Evolutionary conservation across 306 rosid species (phyloP), one percentile per base, ranked within the genome.

Genomic region (Aeschynomene evenia): DNA sequence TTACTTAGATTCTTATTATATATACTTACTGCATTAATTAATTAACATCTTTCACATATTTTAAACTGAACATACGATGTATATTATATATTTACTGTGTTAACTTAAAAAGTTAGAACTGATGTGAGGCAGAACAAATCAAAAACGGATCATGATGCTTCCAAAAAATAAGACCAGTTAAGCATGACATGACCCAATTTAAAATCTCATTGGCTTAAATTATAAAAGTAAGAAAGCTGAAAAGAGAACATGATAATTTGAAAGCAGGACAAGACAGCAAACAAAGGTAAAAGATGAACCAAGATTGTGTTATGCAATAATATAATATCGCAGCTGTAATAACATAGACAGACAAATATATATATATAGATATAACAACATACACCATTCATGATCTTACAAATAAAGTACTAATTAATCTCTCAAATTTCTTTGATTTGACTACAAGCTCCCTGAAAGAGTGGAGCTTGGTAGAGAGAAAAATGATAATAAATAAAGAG

Each of bases 131-230:
- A 71, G 45, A 55, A 60, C 70, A 82, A 6, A 87, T 72, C 62
- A 63, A 15, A 62, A 33, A 64, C 13, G 24, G 87, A 86, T 88
- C 75, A 57, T 45, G 72, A 62, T 89, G 89, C 85, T 81, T 53
- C 87, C 68, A 14, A 78, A 79, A 68, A 70, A 31, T 21, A 75
- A 36, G 74, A 73, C 54, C 82, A 68, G n/a, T 68, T 60, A 43
- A 34, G 67, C 63, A 55, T 40, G n/a, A 33, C 62, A 72, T 9
- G 68, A 84, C 81, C 40, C 78, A 59, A 40, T 63, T 19, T 45
- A 20, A 46, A 82, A 59, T 54, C 80, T 68, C 76, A 80, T 81
- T 84, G 85, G 85, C 63, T 59, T 36, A 29, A 43, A 45, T 68
- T 54, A 18, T 55, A 20, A 74, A 82, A 52, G 66, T 19, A 55